Evolutionary conservation across 768 basidiomycete species (phyloP), one percentile per base, ranked within the genome.

Genomic region (Collybiopsis luxurians): DNA sequence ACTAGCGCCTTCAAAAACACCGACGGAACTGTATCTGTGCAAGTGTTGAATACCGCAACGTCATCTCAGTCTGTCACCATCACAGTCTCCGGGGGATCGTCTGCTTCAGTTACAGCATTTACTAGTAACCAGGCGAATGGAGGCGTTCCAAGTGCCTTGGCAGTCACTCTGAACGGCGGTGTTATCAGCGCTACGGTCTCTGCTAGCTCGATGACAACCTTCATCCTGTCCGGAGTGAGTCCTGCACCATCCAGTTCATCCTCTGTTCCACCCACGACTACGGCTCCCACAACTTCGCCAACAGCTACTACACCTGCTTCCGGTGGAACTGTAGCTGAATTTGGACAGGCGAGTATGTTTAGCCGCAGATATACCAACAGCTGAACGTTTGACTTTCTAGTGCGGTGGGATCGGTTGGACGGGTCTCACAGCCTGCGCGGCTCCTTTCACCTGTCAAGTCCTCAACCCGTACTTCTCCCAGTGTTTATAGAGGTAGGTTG

Each of bases 1-100:
- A 55, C 58, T n/a, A 59, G 53, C 24, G 58, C 58, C 4, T 59
- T 59, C 45, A 59, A 55, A 48, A 59, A 59, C 45, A 27, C 36
- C 19, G 58, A 59, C 30, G 46, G 45, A 13, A 59, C 53, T 13
- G 44, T 59, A 15, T 55, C 54, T 11, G 23, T 59, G 12, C 53
- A 55, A 38, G 58, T 59, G 2, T 47, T 59, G 34, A 59, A 59
- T 45, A 59, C 52, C 31, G 54, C 45, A n/a, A 50, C 17, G 23
- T 12, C 58, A 12, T 42, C 53, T 15, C 58, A 59, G 26, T 34
- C 19, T n/a, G 53, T 59, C n/a, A 5, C 38, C 1, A 42, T 59
- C 44, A 46, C 58, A 28, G 58, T 59, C 4, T 17, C 43, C 26
- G 58, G 58, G 19, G 58, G 58, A 19, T 47, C 53, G 15, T 59